Percentiles rank a stretch among this genome's conserved stretches.
Evolutionary conservation across 768 basidiomycete genomes (phyloP).

Genomic region (Neoboletus magnificus): DNA sequence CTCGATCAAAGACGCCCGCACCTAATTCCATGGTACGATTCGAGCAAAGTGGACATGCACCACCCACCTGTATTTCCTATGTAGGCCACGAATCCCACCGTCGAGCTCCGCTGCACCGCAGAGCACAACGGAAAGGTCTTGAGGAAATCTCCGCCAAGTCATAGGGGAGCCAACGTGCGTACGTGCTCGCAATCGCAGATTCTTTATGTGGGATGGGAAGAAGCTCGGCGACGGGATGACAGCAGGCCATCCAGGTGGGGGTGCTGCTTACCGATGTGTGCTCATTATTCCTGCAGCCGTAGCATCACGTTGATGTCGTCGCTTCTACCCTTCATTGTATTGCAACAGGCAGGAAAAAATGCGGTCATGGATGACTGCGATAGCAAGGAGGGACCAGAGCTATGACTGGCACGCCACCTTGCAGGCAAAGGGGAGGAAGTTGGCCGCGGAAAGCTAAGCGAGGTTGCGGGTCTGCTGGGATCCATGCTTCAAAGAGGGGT

Average conservation of each 20-base stretch:
- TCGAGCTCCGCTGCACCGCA: constrained; percentile 18
- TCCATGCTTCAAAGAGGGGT: constrained; percentile 17
- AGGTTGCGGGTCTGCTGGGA: constrained; percentile 18
- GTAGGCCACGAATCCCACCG: constrained; percentile 17
- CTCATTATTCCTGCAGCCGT: constrained; percentile 24
- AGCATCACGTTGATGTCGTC: constrained; percentile 28
- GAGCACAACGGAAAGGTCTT: constrained; percentile 16
- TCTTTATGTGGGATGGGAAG: constrained; percentile 20
- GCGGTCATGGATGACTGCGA: constrained; percentile 24
- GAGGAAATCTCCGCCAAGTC: constrained; percentile 22
- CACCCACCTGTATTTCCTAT: constrained; percentile 22
- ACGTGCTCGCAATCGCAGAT: constrained; percentile 19
- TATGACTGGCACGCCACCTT: constrained; percentile 21
- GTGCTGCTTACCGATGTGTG: constrained; percentile 21
- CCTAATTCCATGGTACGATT: constrained; percentile 11
- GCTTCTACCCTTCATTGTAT: constrained; percentile 23
- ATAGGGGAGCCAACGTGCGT: constrained; percentile 20
- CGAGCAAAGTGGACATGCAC: constrained; percentile 18
- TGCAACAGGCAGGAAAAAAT: constrained; percentile 23
- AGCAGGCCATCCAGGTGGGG: constrained; percentile 8
- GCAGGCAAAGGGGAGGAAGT: constrained; percentile 26
- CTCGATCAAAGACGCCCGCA: constrained; percentile 15
- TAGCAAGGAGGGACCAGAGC: constrained; percentile 19
- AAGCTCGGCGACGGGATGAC: constrained; percentile 9
- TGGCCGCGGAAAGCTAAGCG: constrained; percentile 27